Base-by-base conservation (phyloP, 345 rosid species). In the Brassica juncea region DNA sequence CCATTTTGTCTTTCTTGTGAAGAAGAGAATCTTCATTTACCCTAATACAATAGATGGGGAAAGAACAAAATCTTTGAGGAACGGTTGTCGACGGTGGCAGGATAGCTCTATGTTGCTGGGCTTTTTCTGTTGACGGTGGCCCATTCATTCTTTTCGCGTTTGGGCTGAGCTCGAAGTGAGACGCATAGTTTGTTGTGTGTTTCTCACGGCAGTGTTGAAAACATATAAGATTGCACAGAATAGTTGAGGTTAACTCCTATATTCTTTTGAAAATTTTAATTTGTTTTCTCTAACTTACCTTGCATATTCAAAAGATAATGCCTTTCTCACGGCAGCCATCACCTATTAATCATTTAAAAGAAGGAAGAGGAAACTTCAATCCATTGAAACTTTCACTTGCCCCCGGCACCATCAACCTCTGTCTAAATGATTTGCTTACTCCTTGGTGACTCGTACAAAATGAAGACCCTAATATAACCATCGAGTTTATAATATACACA, bases 21-120 rank as follows among this genome's bases (percentile, higher is more conserved):
- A 31, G 23, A 31, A 28, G 68, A 59, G 57, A 75, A 60, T 69
- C 52, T 77, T 44, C 67, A 62, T 21, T 31, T 15, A 57, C 16
- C 23, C 37, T 27, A 49, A 49, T 63, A 63, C 30, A 70, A 16
- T 52, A 15, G 0, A 55, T 4, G 5, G 6, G 2, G 2, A 28
- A 69, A 49, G 47, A 3, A 47, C 37, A 59, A 59, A 59, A 25
- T 59, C 14, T 23, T 27, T 10, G 25, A 52, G 58, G 5, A 58
- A n/a, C 16, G 57, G 57, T 52, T 52, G 57, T 52, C 5, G 57
- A 52, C 8, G 57, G 57, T 52, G 57, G 14, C 1, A 57, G 14
- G 10, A 57, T 57, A 19, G 30, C 9, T 21, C 62, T 57, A 21
- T 57, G 21, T 19, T 19, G 28, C 62, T 57, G 62, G 30, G 16